These are phyloP conservation scores for Claviceps cyperi DNA, from an alignment of 2,329 filamentous ascomycete genomes.

Conservation along the genomic window DNA sequence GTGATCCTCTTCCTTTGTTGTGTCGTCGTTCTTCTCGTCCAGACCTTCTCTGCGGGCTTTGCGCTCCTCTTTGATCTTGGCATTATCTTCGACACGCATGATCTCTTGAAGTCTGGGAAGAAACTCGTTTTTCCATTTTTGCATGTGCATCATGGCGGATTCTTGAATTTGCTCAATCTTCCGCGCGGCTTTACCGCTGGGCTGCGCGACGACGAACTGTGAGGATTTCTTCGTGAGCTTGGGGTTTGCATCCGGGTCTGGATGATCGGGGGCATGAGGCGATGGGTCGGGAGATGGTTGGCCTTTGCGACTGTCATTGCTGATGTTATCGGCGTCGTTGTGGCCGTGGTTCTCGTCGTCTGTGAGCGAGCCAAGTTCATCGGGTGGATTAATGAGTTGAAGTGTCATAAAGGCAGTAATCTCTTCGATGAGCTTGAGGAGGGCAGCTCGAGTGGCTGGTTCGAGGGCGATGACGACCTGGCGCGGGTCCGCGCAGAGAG, in stretches of 20 bases:
- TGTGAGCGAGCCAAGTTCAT: conserved; percentile 17
- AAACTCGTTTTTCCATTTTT: conserved; percentile 62
- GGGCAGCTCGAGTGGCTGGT: conserved; percentile 33
- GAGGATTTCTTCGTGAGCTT: conserved; percentile 4
- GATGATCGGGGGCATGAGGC: background rate
- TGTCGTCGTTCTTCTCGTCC: conserved; percentile 21
- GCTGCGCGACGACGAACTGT: background rate
- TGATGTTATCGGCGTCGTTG: background rate
- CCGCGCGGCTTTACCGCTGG: conserved; percentile 10
- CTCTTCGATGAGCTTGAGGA: conserved; percentile 34
- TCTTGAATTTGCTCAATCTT: conserved; percentile 23
- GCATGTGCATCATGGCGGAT: conserved; percentile 53
- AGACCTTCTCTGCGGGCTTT: conserved; percentile 29
- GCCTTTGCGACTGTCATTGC: background rate
- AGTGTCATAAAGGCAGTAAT: conserved; percentile 40
- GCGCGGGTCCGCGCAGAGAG: conserved; percentile 38
- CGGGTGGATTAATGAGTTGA: conserved; percentile 28
- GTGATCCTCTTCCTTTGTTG: conserved; percentile 21
- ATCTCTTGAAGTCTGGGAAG: conserved; percentile 58
- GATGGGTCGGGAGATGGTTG: conserved; percentile 4
- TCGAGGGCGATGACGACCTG: conserved; percentile 42
- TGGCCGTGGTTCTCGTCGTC: conserved; percentile 4
- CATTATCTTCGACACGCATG: conserved; percentile 34
- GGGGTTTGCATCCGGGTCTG: background rate
- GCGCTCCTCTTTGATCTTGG: conserved; percentile 32